These are phyloP conservation scores for Mrakia hoshinonis DNA, from an alignment of 768 basidiomycete species.

Conservation along the genomic window DNA sequence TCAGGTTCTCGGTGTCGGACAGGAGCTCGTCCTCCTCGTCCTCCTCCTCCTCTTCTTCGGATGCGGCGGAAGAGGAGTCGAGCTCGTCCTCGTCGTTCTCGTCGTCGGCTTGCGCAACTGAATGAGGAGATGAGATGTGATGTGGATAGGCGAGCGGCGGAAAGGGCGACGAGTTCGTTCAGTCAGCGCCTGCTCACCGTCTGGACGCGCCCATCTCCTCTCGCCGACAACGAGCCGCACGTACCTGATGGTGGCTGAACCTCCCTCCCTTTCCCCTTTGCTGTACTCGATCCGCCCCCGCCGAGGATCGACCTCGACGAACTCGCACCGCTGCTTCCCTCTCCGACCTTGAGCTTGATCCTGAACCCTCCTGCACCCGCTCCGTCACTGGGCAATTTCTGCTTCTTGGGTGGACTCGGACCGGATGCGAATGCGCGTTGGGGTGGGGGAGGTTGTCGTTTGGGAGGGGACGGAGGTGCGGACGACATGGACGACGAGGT, in stretches of 20 bases:
- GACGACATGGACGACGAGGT: constrained; percentile 3
- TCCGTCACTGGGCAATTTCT: neutral
- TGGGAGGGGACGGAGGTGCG: neutral
- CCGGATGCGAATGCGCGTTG: neutral
- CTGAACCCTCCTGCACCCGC: constrained; percentile 4
- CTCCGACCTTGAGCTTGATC: constrained; percentile 20
- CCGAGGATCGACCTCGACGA: neutral
- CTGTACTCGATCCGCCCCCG: neutral
- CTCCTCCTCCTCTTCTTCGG: constrained; percentile 6
- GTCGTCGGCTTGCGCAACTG: neutral
- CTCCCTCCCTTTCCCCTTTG: neutral
- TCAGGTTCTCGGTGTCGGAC: constrained; percentile 1
- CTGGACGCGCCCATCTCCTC: no score
- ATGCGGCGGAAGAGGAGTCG: neutral
- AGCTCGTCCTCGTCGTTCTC: constrained; percentile 15
- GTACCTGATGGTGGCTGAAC: neutral
- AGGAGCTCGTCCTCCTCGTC: constrained; percentile 18
- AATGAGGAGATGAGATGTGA: neutral
- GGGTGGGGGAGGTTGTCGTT: neutral
- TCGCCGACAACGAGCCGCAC: neutral
- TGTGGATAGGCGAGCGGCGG: no score
- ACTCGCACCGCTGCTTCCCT: neutral
- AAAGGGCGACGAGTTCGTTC: neutral
- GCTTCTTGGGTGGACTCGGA: neutral
- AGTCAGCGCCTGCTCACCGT: no score